Percentiles rank a stretch among this genome's conserved stretches.
phyloP scores from a whole-genome alignment of 2,329 filamentous ascomycete genomes.

The Sporothrix protearum region DNA sequence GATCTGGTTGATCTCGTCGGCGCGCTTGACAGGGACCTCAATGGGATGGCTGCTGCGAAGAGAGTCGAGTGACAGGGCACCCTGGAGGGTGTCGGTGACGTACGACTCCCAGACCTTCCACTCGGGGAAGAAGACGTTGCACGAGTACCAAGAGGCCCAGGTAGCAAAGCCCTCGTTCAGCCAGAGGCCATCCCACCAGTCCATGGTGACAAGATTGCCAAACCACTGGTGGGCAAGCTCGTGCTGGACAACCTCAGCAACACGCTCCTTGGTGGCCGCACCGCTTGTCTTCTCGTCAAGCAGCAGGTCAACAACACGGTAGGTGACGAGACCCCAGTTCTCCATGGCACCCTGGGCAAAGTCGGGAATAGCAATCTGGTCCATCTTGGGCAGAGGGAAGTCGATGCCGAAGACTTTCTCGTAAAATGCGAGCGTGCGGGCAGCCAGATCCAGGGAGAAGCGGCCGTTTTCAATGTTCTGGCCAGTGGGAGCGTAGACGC shows the following conservation, averaged over 20 bases:
- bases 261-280: constrained; percentile 83
- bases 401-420: constrained; percentile 88
- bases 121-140: constrained; percentile 92
- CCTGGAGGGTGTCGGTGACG: constrained; percentile 87
- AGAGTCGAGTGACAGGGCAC: constrained; percentile 82
- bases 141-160: constrained; percentile 83
- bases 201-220: constrained; percentile 87
- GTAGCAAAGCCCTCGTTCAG: constrained; percentile 89
- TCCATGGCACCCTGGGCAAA: constrained; percentile 97
- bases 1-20: constrained; percentile 96
- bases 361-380: constrained; percentile 93
- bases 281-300: constrained; percentile 89
- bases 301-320: constrained; percentile 85
- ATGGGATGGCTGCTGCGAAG: constrained; percentile 93
- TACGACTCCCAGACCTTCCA: constrained; percentile 98
- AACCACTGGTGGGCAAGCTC: constrained; percentile 95
- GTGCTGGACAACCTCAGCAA: constrained; percentile 94
- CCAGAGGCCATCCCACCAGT: constrained; percentile 91
- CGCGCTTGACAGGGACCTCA: constrained; percentile 91
- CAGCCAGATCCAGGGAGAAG: constrained; percentile 86
- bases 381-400: constrained; percentile 90
- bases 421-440: constrained; percentile 87
- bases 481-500: constrained; percentile 90
- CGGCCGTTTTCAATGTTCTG: constrained; percentile 86
- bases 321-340: constrained; percentile 96